These are phyloP conservation scores for Arthrobotrys musiformis DNA, from an alignment of 2,329 filamentous ascomycete species.

Conservation along the genomic window DNA sequence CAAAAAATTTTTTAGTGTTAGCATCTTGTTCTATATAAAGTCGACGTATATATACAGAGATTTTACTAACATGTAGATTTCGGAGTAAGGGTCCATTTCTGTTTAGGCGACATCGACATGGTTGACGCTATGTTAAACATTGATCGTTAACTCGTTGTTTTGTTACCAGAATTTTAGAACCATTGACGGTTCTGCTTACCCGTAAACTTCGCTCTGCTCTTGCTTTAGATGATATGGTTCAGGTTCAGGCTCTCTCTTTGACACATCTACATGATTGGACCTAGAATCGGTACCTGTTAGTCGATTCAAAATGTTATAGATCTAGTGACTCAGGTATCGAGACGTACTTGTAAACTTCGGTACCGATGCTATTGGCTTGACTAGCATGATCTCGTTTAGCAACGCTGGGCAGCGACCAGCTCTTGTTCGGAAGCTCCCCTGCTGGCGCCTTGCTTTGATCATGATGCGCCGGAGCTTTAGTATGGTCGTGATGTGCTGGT, in stretches of 20 bases:
- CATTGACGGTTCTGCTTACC: no score
- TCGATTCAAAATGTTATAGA: no score
- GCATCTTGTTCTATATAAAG: not conserved
- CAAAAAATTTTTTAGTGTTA: not conserved
- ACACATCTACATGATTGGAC: not conserved
- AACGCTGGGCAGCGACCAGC: not conserved
- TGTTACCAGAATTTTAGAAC: no score
- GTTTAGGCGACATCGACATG: no score
- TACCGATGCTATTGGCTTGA: not conserved
- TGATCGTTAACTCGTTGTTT: no score
- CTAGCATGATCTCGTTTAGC: not conserved
- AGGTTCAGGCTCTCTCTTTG: slow-evolving; percentile 1
- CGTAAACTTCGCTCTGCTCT: not conserved
- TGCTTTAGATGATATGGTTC: not conserved
- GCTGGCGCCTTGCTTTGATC: not conserved
- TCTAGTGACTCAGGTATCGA: not conserved
- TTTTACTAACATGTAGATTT: not conserved
- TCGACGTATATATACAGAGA: not conserved
- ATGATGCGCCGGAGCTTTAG: no score
- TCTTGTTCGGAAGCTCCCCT: not conserved
- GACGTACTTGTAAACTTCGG: not conserved
- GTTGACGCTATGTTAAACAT: no score
- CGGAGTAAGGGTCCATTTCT: no score
- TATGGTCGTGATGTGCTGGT: no score
- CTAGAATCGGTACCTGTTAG: not conserved